Base-by-base conservation (phyloP, 2,329 filamentous ascomycete genomes). In the Fusarium falciforme region DNA sequence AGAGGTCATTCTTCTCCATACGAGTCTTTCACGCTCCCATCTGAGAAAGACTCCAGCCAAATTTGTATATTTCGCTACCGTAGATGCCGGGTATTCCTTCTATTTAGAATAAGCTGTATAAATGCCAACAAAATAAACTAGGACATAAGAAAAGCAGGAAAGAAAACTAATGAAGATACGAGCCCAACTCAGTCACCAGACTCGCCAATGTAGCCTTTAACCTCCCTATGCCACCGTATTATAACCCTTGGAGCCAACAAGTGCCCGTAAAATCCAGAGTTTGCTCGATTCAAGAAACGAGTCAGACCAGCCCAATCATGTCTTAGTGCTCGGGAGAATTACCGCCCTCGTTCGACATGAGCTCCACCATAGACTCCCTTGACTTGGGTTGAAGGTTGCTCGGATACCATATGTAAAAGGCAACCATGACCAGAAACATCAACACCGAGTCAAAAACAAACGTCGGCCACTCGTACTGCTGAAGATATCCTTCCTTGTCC, bases 391-490 rank as follows among this genome's bases (percentile, higher is more conserved):
- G 12, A 2, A 72, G 44, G 12, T 74, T 61, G 0, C 22, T 64
- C 0, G 73, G 73, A 11, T 74, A 75, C 58, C 59, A 62, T 3
- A 60, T 3, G 2, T 64, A 74, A 25, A 76, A 75, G 0, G 61
- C 65, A 1, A 62, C 4, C 61, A 76, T 76, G 0, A 74, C 73
- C 5, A 66, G 0, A 0, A 74, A 44, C 73, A 75, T 75, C 17
- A 76, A 9, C 0, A 65, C 36, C 1, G 70, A 66, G 22, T 75
- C 73, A 6, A 75, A 76, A 0, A 64, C 47, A 60, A 76, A 72
- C 0, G 65, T 69, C 1, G 73, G 70, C 73, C 73, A 76, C 40
- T 76, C 73, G 2, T 76, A 49, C 6, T 74, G 68, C 11, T 74
- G 63, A 1, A 76, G 2, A 20, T 76, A 76, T 0, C 73, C 64